Evolutionary conservation across 441 rosid species (phyloP).

Genomic region (Syzygium syzygioides): DNA sequence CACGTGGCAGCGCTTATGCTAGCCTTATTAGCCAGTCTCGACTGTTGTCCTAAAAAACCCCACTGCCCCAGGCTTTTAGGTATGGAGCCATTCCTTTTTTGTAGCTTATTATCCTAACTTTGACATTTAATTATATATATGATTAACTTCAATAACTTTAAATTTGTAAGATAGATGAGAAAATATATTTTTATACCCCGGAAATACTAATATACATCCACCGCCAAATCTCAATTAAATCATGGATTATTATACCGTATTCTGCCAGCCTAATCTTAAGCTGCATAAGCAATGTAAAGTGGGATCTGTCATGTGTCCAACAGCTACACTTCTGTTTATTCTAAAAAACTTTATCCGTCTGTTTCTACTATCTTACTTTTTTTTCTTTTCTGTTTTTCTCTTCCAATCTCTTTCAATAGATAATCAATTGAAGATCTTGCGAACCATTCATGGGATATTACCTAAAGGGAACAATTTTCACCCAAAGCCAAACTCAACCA

Average conservation of each 20-base stretch:
- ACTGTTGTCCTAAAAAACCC: background rate
- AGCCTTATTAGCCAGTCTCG: background rate
- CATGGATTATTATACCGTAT: background rate
- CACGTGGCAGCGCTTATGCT: background rate
- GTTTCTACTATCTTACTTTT: background rate
- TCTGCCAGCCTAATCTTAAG: background rate
- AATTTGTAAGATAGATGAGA: background rate
- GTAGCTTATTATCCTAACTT: background rate
- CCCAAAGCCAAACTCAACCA: background rate
- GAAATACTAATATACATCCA: fast-evolving
- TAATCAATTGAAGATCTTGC: background rate
- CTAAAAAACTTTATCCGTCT: background rate
- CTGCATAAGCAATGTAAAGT: background rate
- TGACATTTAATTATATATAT: background rate
- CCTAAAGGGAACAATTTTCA: background rate
- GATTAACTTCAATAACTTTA: background rate
- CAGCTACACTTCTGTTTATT: background rate
- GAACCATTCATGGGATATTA: background rate
- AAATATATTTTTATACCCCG: too few species aligned
- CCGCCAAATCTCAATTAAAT: background rate
- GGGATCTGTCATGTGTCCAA: fast-evolving
- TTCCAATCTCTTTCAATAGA: background rate
- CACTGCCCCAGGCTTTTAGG: too few species aligned
- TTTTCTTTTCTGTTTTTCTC: background rate
- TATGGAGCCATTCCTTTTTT: background rate